These are phyloP conservation scores for Clonostachys rosea DNA, from an alignment of 2,329 filamentous ascomycete species.

Conservation along the genomic window DNA sequence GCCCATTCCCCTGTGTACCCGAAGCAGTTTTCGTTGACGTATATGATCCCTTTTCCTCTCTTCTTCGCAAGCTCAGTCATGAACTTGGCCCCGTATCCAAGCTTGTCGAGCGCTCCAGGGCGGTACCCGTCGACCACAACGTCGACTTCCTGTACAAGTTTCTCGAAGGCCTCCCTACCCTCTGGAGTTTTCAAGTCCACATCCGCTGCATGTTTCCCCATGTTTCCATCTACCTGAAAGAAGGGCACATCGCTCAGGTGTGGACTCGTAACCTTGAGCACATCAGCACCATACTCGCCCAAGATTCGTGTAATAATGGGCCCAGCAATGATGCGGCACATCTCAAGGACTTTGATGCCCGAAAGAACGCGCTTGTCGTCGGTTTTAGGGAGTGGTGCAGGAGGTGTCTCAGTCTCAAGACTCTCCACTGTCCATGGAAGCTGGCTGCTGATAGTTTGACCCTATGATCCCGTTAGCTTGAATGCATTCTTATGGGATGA, in stretches of 20 bases:
- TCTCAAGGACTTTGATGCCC: conserved; percentile 69
- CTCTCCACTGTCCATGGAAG: conserved; percentile 44
- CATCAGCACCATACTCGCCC: conserved; percentile 71
- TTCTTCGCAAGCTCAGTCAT: conserved; percentile 46
- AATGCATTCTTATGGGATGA: background rate
- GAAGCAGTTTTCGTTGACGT: conserved; percentile 70
- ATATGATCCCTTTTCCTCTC: conserved; percentile 59
- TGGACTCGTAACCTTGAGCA: conserved; percentile 67
- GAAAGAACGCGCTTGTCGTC: conserved; percentile 28
- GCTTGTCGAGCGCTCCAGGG: conserved; percentile 56
- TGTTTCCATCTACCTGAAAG: conserved; percentile 69
- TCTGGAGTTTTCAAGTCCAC: conserved; percentile 53
- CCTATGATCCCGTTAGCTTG: conserved; percentile 25
- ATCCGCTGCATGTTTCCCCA: conserved; percentile 63
- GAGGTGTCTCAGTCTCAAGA: conserved; percentile 44
- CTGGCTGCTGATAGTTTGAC: conserved; percentile 28
- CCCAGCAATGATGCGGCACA: conserved; percentile 72
- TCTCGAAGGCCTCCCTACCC: conserved; percentile 52
- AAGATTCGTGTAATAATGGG: conserved; percentile 68
- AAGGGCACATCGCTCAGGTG: conserved; percentile 66
- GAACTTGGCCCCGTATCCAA: conserved; percentile 57
- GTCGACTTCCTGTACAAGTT: conserved; percentile 57
- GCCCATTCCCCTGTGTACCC: conserved; percentile 58
- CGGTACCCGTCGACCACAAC: conserved; percentile 66
- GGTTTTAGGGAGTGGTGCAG: conserved; percentile 25